Conservation (phyloP, 306 rosid species). For the Adenanthera pavonina region DNA sequence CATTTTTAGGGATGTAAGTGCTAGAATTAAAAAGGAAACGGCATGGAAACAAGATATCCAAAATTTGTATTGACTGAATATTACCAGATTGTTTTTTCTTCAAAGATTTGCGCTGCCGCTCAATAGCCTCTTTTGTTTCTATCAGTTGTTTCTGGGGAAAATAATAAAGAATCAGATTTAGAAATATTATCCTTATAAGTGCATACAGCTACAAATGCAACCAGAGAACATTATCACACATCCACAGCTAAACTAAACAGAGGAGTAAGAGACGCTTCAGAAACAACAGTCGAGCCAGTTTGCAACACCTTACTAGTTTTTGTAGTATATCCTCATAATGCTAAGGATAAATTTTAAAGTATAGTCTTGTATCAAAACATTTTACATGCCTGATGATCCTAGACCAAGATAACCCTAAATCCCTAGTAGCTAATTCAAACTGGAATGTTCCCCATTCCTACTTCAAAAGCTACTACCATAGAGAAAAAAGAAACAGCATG, state of each 20-base stretch:
- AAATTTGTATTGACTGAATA: background rate
- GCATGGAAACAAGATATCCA: background rate
- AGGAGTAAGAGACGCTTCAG: slow-evolving; percentile 6
- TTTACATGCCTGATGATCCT: background rate
- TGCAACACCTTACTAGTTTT: background rate
- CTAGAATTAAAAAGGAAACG: slow-evolving; percentile 32
- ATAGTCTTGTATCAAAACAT: background rate
- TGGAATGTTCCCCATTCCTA: background rate
- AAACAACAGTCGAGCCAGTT: background rate
- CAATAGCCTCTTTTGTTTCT: slow-evolving; percentile 91
- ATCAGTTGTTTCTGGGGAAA: slow-evolving; percentile 72
- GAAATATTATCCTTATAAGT: background rate
- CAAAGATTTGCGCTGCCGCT: slow-evolving; percentile 88
- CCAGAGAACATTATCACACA: slow-evolving; percentile 10
- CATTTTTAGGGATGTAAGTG: slow-evolving; percentile 27
- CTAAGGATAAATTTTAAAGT: background rate
- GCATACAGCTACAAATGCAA: background rate
- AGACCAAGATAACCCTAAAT: background rate
- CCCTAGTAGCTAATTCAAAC: background rate
- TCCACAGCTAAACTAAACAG: slow-evolving; percentile 15
- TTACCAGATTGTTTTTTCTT: slow-evolving; percentile 91
- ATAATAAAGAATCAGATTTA: slow-evolving; percentile 10
- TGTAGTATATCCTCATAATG: background rate
- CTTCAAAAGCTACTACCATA: background rate
- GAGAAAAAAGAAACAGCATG: background rate